A percentile compares a stretch with the other conserved stretches of the same genome.
phyloP scores from a whole-genome alignment of 164 flowering plant genomes.

The Chimonanthus praecox region DNA sequence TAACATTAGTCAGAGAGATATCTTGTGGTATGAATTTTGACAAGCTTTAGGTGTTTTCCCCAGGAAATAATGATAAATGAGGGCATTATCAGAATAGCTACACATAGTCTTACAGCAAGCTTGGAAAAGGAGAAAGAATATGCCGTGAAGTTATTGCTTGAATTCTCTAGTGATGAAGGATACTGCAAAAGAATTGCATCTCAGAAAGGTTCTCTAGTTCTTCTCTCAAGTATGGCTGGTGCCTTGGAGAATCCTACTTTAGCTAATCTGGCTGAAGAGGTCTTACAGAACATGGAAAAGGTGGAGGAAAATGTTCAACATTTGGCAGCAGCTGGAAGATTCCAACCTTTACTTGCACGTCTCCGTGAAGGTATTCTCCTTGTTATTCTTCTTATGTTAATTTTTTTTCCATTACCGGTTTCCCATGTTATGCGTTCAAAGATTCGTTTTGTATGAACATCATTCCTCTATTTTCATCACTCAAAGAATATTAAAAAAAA shows the following conservation, averaged over 20 bases:
- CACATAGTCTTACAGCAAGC: slow-evolving; percentile 50
- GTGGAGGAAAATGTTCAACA: slow-evolving; percentile 43
- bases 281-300: slow-evolving; percentile 36
- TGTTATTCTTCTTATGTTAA: slow-evolving; percentile 5
- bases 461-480: too few relatives aligned
- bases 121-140: slow-evolving; percentile 48
- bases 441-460: too few relatives aligned
- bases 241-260: slow-evolving; percentile 40
- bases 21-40: slow-evolving; percentile 1
- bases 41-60: background rate
- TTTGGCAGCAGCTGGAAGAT: slow-evolving; percentile 58
- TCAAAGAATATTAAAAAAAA: too few relatives aligned
- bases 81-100: slow-evolving; percentile 46
- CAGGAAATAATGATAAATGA: slow-evolving; percentile 48
- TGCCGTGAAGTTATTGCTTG: slow-evolving; percentile 50
- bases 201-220: slow-evolving; percentile 60
- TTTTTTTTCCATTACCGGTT: background rate
- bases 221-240: slow-evolving; percentile 54
- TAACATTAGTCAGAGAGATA: background rate
- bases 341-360: slow-evolving; percentile 49
- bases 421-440: background rate
- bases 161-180: slow-evolving; percentile 41
- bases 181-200: slow-evolving; percentile 42
- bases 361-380: slow-evolving; percentile 37
- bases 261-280: slow-evolving; percentile 53